Conservation (phyloP, 306 rosid species). For the Ormosia emarginata region DNA sequence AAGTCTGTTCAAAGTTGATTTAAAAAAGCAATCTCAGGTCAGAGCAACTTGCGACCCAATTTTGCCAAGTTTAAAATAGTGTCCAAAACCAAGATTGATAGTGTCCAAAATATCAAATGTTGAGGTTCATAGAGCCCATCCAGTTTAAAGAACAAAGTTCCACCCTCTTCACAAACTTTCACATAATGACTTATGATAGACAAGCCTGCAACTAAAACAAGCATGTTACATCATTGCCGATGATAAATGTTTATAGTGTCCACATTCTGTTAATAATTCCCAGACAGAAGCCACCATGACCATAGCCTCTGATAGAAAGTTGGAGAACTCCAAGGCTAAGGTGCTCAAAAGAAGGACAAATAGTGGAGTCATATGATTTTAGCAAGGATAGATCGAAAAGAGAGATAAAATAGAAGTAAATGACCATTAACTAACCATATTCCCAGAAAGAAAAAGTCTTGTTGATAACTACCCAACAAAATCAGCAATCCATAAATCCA, state of each 20-base stretch:
- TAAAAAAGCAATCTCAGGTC: background rate
- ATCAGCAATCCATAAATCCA: background rate
- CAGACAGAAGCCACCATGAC: background rate
- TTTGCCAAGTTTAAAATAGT: background rate
- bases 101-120: background rate
- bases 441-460: background rate
- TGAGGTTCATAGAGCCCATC: background rate
- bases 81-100: background rate
- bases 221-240: background rate
- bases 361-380: background rate
- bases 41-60: background rate
- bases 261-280: background rate
- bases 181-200: background rate
- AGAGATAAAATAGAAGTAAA: background rate
- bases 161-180: background rate
- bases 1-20: background rate
- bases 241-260: background rate
- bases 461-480: background rate
- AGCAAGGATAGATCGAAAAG: background rate
- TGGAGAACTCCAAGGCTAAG: background rate
- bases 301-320: background rate
- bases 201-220: background rate
- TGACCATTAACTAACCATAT: background rate
- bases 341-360: background rate
- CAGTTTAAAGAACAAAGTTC: background rate